Conservation (phyloP, 2,329 filamentous ascomycete genomes). For the Zasmidium cellare region DNA sequence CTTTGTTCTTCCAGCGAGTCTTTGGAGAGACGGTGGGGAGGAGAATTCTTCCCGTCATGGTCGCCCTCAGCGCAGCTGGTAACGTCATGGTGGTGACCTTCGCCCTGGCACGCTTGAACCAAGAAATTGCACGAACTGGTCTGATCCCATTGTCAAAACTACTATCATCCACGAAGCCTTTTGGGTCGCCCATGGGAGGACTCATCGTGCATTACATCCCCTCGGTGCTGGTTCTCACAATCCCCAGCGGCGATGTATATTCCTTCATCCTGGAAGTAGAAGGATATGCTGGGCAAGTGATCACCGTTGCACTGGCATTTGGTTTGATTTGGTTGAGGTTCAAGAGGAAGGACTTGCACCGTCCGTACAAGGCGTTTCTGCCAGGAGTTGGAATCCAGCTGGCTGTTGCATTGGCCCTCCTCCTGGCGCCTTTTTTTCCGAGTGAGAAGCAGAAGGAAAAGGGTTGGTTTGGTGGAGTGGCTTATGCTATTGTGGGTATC, state of each 20-base stretch:
- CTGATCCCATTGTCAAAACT: conserved; percentile 64
- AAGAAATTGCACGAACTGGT: conserved; percentile 71
- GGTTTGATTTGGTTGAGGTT: conserved; percentile 63
- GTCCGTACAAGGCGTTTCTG: conserved; percentile 67
- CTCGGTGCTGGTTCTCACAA: conserved; percentile 64
- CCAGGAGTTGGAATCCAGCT: conserved; percentile 60
- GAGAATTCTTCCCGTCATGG: conserved; percentile 60
- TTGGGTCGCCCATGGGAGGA: conserved; percentile 66
- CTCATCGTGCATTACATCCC: conserved; percentile 69
- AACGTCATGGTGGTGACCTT: conserved; percentile 76
- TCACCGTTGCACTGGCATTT: conserved; percentile 56
- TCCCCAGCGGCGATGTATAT: conserved; percentile 67
- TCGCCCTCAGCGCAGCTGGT: conserved; percentile 66
- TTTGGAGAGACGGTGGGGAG: conserved; percentile 62
- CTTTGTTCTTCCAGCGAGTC: conserved; percentile 64
- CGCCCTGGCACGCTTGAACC: conserved; percentile 65
- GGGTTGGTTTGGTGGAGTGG: conserved; percentile 52
- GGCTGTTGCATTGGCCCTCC: conserved; percentile 53
- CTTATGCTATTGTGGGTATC: conserved; percentile 54
- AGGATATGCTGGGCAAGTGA: conserved; percentile 65
- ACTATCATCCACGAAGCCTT: conserved; percentile 66
- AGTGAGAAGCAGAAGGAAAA: conserved; percentile 50
- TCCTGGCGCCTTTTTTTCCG: conserved; percentile 63
- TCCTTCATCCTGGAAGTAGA: conserved; percentile 73
- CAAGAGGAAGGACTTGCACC: conserved; percentile 58